Evolutionary conservation across 345 rosid species (phyloP), one percentile per base, ranked within the genome.

Genomic region (Carallia brachiata): DNA sequence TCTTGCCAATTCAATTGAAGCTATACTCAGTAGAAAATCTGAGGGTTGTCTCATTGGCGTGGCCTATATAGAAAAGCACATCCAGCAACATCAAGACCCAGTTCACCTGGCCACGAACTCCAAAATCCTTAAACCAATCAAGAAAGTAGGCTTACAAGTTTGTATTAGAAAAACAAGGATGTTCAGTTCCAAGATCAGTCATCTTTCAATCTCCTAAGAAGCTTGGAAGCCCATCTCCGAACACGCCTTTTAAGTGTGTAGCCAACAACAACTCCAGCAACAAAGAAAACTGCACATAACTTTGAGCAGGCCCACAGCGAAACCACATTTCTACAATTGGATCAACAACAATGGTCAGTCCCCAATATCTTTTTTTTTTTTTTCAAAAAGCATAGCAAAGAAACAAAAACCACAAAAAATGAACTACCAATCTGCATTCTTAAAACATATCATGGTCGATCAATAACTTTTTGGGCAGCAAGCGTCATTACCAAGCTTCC

Each of bases 291-390:
- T 0, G 84, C 81, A 36, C 93, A 94, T 18, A 94, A 82, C 88
- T 90, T 94, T 7, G 97, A 86, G 73, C 98, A 94, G 12, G 90
- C 86, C 88, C 78, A 77, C 4, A 83, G 70, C 1, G 96, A 89
- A 17, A 91, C 84, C 65, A 77, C 79, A 15, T 86, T 78, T 69
- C 90, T 85, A 85, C 82, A 75, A 71, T 37, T 52, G 28, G 27
- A 36, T 3, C 36, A 36, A 19, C 19, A 15, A 31, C 18, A 65
- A 63, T 28, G 67, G 8, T 28, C 16, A 15, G 31, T 28, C 50
- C 23, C 23, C 23, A 23, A 23, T 23, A 23, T 23, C 23, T 23
- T 23, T 23, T 23, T 23, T 23, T 23, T 23, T 23, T 23, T 23
- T 23, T 23, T 23, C 50, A 44, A 34, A 47, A 31, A 18, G 68